phyloP scores from a whole-genome alignment of 352 stramenopile species.

The Peronospora belbahrii region DNA sequence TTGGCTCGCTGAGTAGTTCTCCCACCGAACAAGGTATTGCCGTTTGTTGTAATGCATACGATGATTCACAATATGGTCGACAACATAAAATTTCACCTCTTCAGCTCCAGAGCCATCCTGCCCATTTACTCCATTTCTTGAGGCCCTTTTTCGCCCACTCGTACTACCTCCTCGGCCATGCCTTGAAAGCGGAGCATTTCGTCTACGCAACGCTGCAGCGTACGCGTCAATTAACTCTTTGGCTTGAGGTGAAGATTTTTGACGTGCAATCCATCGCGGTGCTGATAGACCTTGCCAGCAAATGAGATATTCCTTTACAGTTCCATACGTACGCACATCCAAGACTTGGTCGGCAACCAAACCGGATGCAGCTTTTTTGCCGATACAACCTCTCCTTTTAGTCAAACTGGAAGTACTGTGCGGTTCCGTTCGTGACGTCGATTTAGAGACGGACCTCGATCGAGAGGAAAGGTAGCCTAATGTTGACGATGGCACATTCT shows the following conservation, averaged over 20 bases:
- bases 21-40: conserved; percentile 61
- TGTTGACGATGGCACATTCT: conserved; percentile 5
- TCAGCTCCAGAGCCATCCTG: neutral
- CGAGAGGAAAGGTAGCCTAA: conserved; percentile 7
- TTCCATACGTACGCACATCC: conserved; percentile 13
- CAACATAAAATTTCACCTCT: conserved; percentile 31
- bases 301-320: conserved; percentile 29
- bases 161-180: neutral
- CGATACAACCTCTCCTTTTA: conserved; percentile 17
- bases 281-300: conserved; percentile 18
- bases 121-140: conserved; percentile 5
- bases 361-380: conserved; percentile 11
- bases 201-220: conserved; percentile 5
- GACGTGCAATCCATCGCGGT: conserved; percentile 31
- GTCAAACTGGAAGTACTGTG: neutral
- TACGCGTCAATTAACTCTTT: conserved; percentile 31
- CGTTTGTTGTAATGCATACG: conserved; percentile 32
- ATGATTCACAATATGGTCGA: conserved; percentile 57
- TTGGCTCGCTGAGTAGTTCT: conserved; percentile 51
- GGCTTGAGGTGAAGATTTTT: conserved; percentile 24
- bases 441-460: neutral
- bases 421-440: conserved; percentile 3
- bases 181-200: no score
- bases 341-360: conserved; percentile 29
- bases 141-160: conserved; percentile 4